Base-by-base conservation (phyloP, 208 protist species). In the Acanthamoeba lugdunensis region DNA sequence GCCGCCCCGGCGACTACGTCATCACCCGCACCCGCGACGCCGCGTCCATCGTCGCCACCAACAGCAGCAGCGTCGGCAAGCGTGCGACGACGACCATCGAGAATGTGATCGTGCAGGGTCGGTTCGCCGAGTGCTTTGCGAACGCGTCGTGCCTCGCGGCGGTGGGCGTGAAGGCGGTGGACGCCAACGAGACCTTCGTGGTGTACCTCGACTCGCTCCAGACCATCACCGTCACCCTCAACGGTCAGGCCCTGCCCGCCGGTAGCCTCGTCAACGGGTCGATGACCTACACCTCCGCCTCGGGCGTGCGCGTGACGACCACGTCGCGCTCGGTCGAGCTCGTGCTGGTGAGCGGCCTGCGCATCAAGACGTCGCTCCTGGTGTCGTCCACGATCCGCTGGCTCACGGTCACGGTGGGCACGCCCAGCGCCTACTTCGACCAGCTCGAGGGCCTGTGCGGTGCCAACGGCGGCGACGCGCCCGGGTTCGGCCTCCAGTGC, bases 371-470 rank as follows among this genome's bases (percentile, higher is more conserved):
- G 37, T 81, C 61, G 82, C 82, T 45, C 33, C 52, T 90, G 7
- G 54, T 71, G 41, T 45, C 82, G 30, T 6, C 45, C 23, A n/a
- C 33, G 25, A 16, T 69, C n/a, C 82, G 52, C 52, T 90, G 56
- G 56, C 82, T 90, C 52, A 58, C 82, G 82, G 82, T 67, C 52
- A 90, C 52, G 18, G 54, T 81, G 28, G 61, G 52, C 82, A 71
- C 61, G 61, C 82, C 56, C 21, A 67, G 82, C 82, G 52, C 21
- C 33, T 90, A 90, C 82, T 67, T 25, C 45, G 52, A 89, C 52
- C 30, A 61, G 52, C 61, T 90, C 82, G 82, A 90, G 52, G 82
- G 61, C 28, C 82, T 71, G 56, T 61, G 61, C 82, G 61, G 82
- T 5, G n/a, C 28, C 33, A 90, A 69, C 61, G 33, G 82, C 82